A percentile compares a stretch with the other conserved stretches of the same genome.
These are phyloP conservation scores for Metahyphopichia silvanorum DNA, from an alignment of 805 yeast species.

Conservation along the genomic window DNA sequence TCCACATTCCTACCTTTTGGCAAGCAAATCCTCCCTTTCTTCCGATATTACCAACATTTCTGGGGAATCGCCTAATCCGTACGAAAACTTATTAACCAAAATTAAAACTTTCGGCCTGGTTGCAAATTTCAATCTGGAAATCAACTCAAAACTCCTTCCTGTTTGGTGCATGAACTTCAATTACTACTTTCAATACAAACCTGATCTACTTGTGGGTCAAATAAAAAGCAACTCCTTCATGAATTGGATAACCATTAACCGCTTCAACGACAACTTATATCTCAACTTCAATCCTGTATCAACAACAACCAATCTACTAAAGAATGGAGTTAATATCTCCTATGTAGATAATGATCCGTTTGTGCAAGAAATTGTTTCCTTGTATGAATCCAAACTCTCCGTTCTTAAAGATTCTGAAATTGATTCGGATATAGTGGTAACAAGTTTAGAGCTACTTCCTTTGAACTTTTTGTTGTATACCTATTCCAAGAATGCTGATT, in stretches of 20 bases:
- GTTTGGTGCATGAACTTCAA: conserved; percentile 11
- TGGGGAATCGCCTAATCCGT: conserved; percentile 18
- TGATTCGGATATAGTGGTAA: conserved; percentile 8
- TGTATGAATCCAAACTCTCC: conserved; percentile 9
- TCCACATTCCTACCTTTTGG: conserved; percentile 19
- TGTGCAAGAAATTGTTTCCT: conserved; percentile 12
- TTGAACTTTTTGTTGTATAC: conserved; percentile 11
- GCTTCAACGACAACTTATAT: conserved; percentile 18
- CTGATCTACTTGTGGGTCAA: conserved; percentile 17
- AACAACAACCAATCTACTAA: conserved; percentile 11
- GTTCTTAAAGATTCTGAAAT: conserved; percentile 4
- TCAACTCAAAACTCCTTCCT: conserved; percentile 15
- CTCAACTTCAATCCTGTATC: conserved; percentile 12
- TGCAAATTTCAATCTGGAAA: conserved; percentile 8
- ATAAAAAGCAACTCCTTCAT: conserved; percentile 25
- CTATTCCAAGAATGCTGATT: conserved; percentile 12
- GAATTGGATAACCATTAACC: conserved; percentile 27
- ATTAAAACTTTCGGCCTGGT: conserved; percentile 7
- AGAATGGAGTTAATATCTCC: conserved; percentile 8
- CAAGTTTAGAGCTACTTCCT: conserved; percentile 15
- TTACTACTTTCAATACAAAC: conserved; percentile 12
- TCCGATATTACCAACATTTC: conserved; percentile 25
- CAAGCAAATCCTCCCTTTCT: conserved; percentile 14
- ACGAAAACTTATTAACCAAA: conserved; percentile 11
- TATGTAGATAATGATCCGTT: conserved; percentile 11